Base-by-base conservation (phyloP, 495 filamentous ascomycete genomes). In the Articulospora tetracladia region DNA sequence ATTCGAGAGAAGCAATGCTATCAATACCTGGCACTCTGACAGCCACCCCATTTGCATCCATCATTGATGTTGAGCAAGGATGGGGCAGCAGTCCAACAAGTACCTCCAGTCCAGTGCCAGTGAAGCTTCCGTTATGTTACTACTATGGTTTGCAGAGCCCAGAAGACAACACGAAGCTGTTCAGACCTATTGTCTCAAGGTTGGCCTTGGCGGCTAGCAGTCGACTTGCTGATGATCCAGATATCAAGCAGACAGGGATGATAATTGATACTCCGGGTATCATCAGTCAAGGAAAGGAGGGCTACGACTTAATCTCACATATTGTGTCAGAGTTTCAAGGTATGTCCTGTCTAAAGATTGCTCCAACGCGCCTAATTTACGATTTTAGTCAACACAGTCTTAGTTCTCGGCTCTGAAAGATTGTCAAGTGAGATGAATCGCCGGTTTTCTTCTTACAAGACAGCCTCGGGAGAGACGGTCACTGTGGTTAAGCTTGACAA, bases 101-200 rank as follows among this genome's bases (percentile, higher is more conserved):
- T 58, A 93, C 93, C 1, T 92, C 95, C 7, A 94, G 87, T 61
- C 81, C 85, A 13, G 83, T 94, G 17, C 92, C 94, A 1, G 90
- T 96, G 24, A 98, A 97, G 75, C 74, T 94, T 64, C 95, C 95
- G 20, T 73, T 98, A 56, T 90, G 92, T n/a, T 97, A 97, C 66
- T 90, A 90, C 66, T 92, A 91, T 72, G 92, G 92, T 11, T 76
- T 90, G 55, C 77, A 83, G 41, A 87, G 77, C 60, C 85, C 91
- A 2, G 88, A 94, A 60, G 89, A 90, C 7, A 89, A 93, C 54
- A 76, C 81, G 26, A 79, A 77, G 44, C 69, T 93, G 13, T 97
- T 86, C 70, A 89, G 84, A 72, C 83, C 86, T 1, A 69, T 98
- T 58, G 73, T 90, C 41, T 88, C 87, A 32, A 80, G 91, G 61